Evolutionary conservation across 2,329 filamentous ascomycete genomes (phyloP).

Genomic region (Paecilomyces dactylethromorphus): DNA sequence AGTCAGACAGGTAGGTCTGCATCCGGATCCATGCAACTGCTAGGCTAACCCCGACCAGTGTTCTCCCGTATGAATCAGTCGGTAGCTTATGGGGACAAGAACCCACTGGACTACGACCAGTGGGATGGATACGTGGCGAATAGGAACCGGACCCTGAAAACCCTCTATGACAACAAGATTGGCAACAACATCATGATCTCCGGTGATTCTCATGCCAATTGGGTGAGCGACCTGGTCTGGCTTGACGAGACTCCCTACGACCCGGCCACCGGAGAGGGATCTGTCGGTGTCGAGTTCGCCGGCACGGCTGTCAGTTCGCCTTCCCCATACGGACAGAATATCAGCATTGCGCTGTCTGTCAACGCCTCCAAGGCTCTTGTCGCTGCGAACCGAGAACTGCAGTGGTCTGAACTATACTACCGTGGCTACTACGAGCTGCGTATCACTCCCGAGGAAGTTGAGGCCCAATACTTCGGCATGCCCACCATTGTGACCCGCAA

Average conservation of each 20-base stretch:
- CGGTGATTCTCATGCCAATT: constrained; percentile 63
- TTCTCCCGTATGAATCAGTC: constrained; percentile 24
- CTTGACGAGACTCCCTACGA: constrained; percentile 48
- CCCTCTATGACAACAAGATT: constrained; percentile 62
- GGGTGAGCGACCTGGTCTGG: constrained; percentile 57
- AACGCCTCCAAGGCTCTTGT: constrained; percentile 39
- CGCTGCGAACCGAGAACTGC: constrained; percentile 55
- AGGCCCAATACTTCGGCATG: constrained; percentile 60
- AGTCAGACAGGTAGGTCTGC: constrained; percentile 51
- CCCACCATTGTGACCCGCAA: constrained; percentile 56
- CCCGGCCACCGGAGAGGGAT: constrained; percentile 45
- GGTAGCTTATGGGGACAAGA: constrained; percentile 8
- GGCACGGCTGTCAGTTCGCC: constrained; percentile 60
- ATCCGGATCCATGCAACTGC: constrained; percentile 1
- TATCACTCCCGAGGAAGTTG: constrained; percentile 50
- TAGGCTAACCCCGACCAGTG: constrained; percentile 1
- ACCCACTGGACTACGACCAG: constrained; percentile 49
- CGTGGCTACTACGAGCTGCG: constrained; percentile 65
- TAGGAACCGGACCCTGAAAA: constrained; percentile 62
- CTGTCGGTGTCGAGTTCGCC: constrained; percentile 59
- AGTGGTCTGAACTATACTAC: constrained; percentile 70
- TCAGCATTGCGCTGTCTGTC: constrained; percentile 48
- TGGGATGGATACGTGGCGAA: constrained; percentile 65
- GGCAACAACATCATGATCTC: constrained; percentile 67
- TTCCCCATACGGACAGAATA: constrained; percentile 54